Percentiles rank a stretch among this genome's conserved stretches.
Conservation (phyloP, 306 rosid species). For the Luffa acutangula region DNA sequence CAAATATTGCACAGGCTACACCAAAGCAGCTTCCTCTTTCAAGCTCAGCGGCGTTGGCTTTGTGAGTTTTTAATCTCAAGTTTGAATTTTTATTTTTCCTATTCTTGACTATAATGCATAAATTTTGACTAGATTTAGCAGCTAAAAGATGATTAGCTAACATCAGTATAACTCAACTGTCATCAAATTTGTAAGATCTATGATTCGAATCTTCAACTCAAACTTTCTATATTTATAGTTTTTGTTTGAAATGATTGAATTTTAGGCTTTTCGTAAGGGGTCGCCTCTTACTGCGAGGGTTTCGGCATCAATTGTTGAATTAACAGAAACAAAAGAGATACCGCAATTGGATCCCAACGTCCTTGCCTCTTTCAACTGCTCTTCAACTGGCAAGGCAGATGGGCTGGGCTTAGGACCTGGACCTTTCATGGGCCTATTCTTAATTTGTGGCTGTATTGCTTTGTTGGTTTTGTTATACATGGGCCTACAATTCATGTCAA, state of each 20-base stretch:
- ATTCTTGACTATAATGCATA: background rate
- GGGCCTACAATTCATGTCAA: background rate
- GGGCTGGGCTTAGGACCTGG: constrained; percentile 20
- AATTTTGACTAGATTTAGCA: too few species aligned
- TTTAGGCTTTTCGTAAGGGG: constrained; percentile 28
- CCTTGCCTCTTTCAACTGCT: constrained; percentile 25
- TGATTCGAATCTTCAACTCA: too few species aligned
- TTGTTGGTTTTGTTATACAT: constrained; percentile 3
- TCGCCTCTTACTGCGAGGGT: constrained; percentile 19
- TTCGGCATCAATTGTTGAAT: constrained; percentile 21
- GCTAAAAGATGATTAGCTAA: too few species aligned
- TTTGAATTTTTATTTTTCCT: too few species aligned
- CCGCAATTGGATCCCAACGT: constrained; percentile 16
- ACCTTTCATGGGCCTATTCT: constrained; percentile 34
- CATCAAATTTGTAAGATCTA: too few species aligned
- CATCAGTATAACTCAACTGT: too few species aligned
- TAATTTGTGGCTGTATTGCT: constrained; percentile 21
- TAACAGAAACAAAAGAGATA: constrained; percentile 22
- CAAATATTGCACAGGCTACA: constrained; percentile 32
- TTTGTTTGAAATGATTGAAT: background rate
- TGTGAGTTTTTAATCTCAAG: constrained; percentile 19
- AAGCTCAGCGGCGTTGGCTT: constrained; percentile 49
- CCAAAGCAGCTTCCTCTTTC: constrained; percentile 20
- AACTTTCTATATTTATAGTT: too few species aligned
- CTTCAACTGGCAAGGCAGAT: constrained; percentile 5